A percentile compares a stretch with the other conserved stretches of the same genome.
Conservation (phyloP, 192 early-diverging fungal species). For the Coemansia sp. region DNA sequence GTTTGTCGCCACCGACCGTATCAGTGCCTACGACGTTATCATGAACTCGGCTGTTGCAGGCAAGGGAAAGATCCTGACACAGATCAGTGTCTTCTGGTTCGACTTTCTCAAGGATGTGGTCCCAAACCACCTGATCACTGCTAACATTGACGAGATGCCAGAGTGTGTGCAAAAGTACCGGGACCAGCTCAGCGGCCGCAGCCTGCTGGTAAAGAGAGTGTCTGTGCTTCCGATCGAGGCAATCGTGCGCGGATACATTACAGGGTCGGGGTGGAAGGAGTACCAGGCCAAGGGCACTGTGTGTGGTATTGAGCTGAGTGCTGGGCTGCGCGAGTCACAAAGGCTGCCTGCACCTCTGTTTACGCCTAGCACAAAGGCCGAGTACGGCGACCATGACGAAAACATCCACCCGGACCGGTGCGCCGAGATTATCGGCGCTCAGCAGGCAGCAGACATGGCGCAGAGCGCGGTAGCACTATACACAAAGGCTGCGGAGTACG, state of each 20-base stretch:
- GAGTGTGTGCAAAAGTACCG: constrained; percentile 80
- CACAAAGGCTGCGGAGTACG: constrained; percentile 78
- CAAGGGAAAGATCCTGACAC: constrained; percentile 97
- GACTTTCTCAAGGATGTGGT: constrained; percentile 79
- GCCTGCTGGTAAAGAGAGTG: constrained; percentile 88
- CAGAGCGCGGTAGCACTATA: constrained; percentile 78
- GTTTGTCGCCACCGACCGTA: constrained; percentile 97
- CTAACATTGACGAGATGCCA: constrained; percentile 92
- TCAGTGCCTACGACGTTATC: constrained; percentile 97
- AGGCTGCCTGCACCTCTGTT: constrained; percentile 80
- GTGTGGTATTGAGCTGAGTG: constrained; percentile 85
- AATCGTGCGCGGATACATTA: constrained; percentile 97
- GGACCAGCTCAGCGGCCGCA: constrained; percentile 82
- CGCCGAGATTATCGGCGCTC: constrained; percentile 80
- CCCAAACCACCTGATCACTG: constrained; percentile 96
- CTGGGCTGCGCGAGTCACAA: constrained; percentile 78
- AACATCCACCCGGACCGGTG: constrained; percentile 95
- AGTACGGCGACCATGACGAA: constrained; percentile 96
- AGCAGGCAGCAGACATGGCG: constrained; percentile 72
- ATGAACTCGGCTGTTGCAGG: constrained; percentile 91
- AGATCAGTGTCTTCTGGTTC: constrained; percentile 97
- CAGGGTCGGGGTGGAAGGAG: constrained; percentile 94
- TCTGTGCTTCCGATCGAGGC: constrained; percentile 94
- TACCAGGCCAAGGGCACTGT: constrained; percentile 90
- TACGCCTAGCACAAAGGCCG: constrained; percentile 98